phyloP scores from a whole-genome alignment of 148 eudicot species.

The Camellia japonica region DNA sequence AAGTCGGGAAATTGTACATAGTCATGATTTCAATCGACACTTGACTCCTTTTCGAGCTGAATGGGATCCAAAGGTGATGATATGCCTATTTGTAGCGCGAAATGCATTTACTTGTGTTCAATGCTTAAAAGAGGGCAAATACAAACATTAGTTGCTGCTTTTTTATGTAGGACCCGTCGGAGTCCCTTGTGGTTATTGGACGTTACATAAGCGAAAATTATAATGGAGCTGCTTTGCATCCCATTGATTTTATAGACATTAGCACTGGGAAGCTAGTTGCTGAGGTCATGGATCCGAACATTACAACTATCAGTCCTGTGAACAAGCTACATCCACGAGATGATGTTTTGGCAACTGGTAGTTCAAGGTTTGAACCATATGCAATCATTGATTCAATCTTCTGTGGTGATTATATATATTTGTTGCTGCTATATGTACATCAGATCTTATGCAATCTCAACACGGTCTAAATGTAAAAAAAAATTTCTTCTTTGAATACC shows the following conservation, averaged over 20 bases:
- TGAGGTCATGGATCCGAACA: conserved; percentile 90
- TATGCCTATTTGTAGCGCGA: neutral
- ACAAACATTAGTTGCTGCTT: neutral
- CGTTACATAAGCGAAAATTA: conserved; percentile 95
- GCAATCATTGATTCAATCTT: neutral
- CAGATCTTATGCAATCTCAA: neutral
- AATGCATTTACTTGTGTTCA: neutral
- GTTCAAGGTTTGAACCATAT: conserved; percentile 61
- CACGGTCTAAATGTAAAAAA: neutral
- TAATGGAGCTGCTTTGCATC: conserved; percentile 85
- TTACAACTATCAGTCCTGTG: conserved; percentile 88
- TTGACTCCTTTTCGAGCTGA: conserved; percentile 91
- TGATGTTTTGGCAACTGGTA: conserved; percentile 86
- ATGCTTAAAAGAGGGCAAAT: neutral
- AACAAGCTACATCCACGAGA: conserved; percentile 93
- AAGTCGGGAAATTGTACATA: conserved; percentile 95
- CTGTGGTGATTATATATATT: neutral
- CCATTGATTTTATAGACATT: conserved; percentile 85
- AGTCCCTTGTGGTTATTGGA: conserved; percentile 92
- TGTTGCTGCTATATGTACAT: neutral
- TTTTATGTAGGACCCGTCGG: conserved; percentile 71
- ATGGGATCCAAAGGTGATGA: conserved; percentile 96
- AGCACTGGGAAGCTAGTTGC: conserved; percentile 92
- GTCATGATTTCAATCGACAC: conserved; percentile 95
- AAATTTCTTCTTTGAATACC: neutral